Evolutionary conservation across 2,329 filamentous ascomycete genomes (phyloP).

Genomic region (Xylaria multiplex): DNA sequence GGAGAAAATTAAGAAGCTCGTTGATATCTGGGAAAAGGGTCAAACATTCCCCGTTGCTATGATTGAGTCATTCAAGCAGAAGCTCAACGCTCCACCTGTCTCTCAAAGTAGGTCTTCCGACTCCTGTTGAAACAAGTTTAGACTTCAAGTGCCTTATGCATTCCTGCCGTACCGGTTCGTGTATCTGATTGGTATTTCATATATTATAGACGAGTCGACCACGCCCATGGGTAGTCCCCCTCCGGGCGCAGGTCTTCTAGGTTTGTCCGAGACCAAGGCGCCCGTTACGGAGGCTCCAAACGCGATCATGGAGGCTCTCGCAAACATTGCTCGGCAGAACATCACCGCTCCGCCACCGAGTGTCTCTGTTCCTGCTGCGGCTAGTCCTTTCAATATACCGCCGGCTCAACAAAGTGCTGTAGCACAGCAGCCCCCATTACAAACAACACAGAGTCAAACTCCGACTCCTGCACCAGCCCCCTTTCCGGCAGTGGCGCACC

Average conservation of each 20-base stretch:
- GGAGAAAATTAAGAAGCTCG: constrained; percentile 94
- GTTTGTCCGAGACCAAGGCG: constrained; percentile 47
- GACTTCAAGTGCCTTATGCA: constrained; percentile 14
- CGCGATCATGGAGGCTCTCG: constrained; percentile 80
- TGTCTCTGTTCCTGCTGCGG: constrained; percentile 54
- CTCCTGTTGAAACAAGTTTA: constrained; percentile 21
- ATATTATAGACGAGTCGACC: constrained; percentile 73
- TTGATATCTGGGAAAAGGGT: constrained; percentile 98
- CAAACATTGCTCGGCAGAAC: constrained; percentile 82
- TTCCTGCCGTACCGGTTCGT: constrained; percentile 29
- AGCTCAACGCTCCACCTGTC: constrained; percentile 70
- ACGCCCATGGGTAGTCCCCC: constrained; percentile 75
- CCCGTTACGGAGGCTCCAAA: constrained; percentile 57
- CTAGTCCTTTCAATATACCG: constrained; percentile 43
- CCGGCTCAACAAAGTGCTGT: constrained; percentile 40
- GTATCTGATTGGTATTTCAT: constrained; percentile 54
- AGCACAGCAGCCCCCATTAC: constrained; percentile 41
- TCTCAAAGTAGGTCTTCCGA: constrained; percentile 69
- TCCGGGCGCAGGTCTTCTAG: constrained; percentile 53
- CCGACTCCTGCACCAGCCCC: constrained; percentile 48
- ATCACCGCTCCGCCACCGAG: constrained; percentile 59
- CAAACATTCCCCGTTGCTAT: constrained; percentile 86
- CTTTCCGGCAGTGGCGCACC: constrained; percentile 60
- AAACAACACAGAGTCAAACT: constrained; percentile 45
- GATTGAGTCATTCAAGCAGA: constrained; percentile 84